A percentile compares a stretch with the other conserved stretches of the same genome.
Evolutionary conservation across 345 rosid genomes (phyloP).

Genomic region (Eucalyptus caleyi): DNA sequence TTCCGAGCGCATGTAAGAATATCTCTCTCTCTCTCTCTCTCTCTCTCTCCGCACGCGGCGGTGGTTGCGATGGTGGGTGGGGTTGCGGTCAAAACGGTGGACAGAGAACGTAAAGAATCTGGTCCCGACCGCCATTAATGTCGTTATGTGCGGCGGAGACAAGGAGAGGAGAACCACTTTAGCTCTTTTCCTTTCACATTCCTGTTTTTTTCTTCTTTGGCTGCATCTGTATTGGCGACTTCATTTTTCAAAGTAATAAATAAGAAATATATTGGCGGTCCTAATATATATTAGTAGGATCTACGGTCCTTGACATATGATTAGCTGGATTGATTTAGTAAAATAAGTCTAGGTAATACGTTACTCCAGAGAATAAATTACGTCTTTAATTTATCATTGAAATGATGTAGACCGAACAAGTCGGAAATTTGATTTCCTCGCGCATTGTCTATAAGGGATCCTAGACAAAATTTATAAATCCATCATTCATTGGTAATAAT

Average conservation of each 20-base stretch:
- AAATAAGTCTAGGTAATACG: neutral
- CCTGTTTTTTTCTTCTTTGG: neutral
- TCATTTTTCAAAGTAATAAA: neutral
- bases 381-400: neutral
- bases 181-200: neutral
- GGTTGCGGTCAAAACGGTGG: neutral
- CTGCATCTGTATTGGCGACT: neutral
- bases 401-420: neutral
- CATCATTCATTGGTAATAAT: neutral
- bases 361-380: neutral
- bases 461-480: neutral
- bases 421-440: neutral
- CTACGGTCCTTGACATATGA: neutral
- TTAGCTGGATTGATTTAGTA: neutral
- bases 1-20: conserved; percentile 2
- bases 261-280: neutral
- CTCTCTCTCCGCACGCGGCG: neutral
- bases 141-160: neutral
- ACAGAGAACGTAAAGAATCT: neutral
- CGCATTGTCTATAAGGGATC: neutral
- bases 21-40: neutral
- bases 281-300: neutral
- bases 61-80: neutral
- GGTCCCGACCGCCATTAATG: neutral
- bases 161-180: neutral